Base-by-base conservation (phyloP, 306 rosid genomes). In the Morella rubra region DNA sequence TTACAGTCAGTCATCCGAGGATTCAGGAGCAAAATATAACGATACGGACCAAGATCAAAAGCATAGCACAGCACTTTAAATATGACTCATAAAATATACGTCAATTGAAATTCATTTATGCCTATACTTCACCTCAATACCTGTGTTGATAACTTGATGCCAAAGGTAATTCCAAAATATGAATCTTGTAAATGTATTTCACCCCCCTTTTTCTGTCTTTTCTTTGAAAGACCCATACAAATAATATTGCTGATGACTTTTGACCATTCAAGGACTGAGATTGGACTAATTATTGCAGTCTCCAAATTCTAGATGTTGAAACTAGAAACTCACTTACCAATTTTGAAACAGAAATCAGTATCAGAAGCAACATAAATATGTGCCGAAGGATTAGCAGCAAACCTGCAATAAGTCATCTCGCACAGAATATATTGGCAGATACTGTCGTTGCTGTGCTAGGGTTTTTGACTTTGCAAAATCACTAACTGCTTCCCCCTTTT, bases 351-450 rank as follows among this genome's bases (percentile, higher is more conserved):
- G 46, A 4, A 18, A 66, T 66, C 27, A 2, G 16, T 66, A 42
- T 66, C 42, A 15, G 73, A 75, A 45, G 13, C 22, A 71, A 77
- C 37, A 32, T 49, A 73, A 12, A 47, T n/a, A 50, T 24, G 14
- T 32, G 76, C 69, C 61, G 19, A 70, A 24, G 75, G 74, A 72
- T 75, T 54, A 80, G 71, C 27, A 40, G 7, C 73, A 27, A 86
- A 95, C 98, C 98, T 92, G 97, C 81, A 95, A 84, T 75, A 95
- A 77, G 75, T 92, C 98, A 60, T 95, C 97, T 75, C 98, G 89
- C 76, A 92, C 97, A 5, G 98, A 95, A 86, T 70, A 95, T 74
- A 95, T 95, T 55, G 98, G 98, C 71, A 95, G 86, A 92, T 95
- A 95, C 76, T 92, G 97, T 54, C 98, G 87, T 86, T 95, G 98